Evolutionary conservation across 768 basidiomycete genomes (phyloP).

Genomic region (Leccinum subgranulosum): DNA sequence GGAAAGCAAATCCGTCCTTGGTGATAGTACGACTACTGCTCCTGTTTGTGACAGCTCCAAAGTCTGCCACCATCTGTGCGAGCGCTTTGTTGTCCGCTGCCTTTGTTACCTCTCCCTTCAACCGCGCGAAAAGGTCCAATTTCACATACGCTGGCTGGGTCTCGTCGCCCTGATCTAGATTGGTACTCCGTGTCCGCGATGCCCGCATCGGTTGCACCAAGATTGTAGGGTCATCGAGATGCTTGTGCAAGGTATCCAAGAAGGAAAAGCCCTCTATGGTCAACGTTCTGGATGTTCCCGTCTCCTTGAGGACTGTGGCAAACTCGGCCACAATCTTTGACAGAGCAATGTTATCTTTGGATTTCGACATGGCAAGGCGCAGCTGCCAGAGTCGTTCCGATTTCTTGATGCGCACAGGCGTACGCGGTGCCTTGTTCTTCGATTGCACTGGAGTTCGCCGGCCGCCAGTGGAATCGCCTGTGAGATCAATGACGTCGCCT

Average conservation of each 20-base stretch:
- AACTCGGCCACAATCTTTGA: slow-evolving; percentile 58
- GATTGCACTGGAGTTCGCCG: slow-evolving; percentile 21
- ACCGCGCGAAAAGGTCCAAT: slow-evolving; percentile 54
- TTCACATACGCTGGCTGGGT: slow-evolving; percentile 52
- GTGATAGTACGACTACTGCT: slow-evolving; percentile 70
- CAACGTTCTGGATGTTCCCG: slow-evolving; percentile 60
- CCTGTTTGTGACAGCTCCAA: slow-evolving; percentile 64
- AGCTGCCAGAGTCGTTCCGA: slow-evolving; percentile 52
- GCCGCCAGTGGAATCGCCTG: slow-evolving; percentile 33
- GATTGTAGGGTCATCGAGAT: slow-evolving; percentile 65
- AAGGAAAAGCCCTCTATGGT: slow-evolving; percentile 72
- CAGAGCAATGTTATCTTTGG: slow-evolving; percentile 55
- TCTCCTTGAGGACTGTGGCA: slow-evolving; percentile 52
- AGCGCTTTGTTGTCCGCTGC: slow-evolving; percentile 56
- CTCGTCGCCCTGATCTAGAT: slow-evolving; percentile 37
- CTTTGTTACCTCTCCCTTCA: slow-evolving; percentile 50
- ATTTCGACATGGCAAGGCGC: slow-evolving; percentile 38
- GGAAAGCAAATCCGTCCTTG: slow-evolving; percentile 72
- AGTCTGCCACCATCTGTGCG: slow-evolving; percentile 65
- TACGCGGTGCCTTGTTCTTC: slow-evolving; percentile 26
- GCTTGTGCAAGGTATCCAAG: slow-evolving; percentile 66
- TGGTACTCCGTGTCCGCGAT: slow-evolving; percentile 39
- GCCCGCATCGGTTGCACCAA: slow-evolving; percentile 52
- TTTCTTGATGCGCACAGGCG: slow-evolving; percentile 34
- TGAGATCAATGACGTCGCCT: slow-evolving; percentile 46